Evolutionary conservation across 305 asterid species (phyloP).

Genomic region (Fraxinus sp.): DNA sequence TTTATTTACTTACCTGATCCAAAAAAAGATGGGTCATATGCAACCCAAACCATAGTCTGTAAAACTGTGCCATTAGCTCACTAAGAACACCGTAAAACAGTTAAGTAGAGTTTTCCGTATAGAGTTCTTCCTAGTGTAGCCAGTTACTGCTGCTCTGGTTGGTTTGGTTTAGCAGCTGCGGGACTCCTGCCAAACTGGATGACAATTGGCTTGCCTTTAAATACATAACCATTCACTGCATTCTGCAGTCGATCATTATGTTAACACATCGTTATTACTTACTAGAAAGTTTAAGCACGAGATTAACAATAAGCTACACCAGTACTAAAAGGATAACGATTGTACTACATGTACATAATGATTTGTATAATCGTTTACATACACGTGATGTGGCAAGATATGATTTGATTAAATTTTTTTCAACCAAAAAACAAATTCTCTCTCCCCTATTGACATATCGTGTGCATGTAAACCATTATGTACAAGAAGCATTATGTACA

Average conservation of each 20-base stretch:
- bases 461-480: too few relatives aligned
- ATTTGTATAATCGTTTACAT: too few relatives aligned
- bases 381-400: too few relatives aligned
- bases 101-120: neutral
- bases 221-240: constrained; percentile 69
- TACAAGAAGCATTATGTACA: too few relatives aligned
- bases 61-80: neutral
- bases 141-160: constrained; percentile 6
- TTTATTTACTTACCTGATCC: too few relatives aligned
- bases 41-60: neutral
- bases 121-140: neutral
- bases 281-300: neutral
- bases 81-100: neutral
- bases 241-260: constrained; percentile 50
- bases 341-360: too few relatives aligned
- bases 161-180: constrained; percentile 47
- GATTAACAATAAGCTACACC: neutral
- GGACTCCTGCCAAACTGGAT: constrained; percentile 84
- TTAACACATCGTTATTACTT: constrained; percentile 3
- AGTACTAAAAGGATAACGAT: neutral
- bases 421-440: too few relatives aligned
- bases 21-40: neutral
- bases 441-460: too few relatives aligned
- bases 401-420: too few relatives aligned
- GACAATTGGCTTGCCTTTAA: constrained; percentile 88